These are phyloP conservation scores for Paraphoma chrysanthemicola DNA, from an alignment of 2,329 filamentous ascomycete species.

Conservation along the genomic window DNA sequence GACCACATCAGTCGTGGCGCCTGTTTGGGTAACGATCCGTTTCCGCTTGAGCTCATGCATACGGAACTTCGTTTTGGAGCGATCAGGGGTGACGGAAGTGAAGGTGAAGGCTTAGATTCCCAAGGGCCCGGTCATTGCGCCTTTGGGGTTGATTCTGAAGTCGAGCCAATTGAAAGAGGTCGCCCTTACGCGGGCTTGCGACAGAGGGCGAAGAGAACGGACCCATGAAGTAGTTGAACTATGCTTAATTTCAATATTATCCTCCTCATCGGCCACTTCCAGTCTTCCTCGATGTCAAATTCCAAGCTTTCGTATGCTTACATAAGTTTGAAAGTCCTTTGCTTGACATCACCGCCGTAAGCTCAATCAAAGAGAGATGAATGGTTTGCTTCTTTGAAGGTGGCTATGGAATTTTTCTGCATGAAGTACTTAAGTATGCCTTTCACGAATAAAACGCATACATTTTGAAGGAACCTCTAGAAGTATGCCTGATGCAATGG, in stretches of 20 bases:
- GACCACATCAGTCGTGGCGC: slow-evolving; percentile 49
- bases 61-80: slow-evolving; percentile 48
- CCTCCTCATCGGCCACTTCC: background rate
- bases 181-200: slow-evolving; percentile 28
- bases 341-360: background rate
- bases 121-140: slow-evolving; percentile 33
- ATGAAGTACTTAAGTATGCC: too few relatives aligned
- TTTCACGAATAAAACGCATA: too few relatives aligned
- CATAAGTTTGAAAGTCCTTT: background rate
- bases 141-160: slow-evolving; percentile 39
- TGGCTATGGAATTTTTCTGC: too few relatives aligned
- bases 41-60: slow-evolving; percentile 45
- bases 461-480: too few relatives aligned
- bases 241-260: background rate
- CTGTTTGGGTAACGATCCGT: slow-evolving; percentile 49
- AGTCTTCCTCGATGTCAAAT: background rate
- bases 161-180: slow-evolving; percentile 27
- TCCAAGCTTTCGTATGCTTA: background rate
- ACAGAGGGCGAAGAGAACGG: background rate
- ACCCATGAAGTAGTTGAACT: background rate
- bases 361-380: too few relatives aligned
- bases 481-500: too few relatives aligned
- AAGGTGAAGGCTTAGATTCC: slow-evolving; percentile 16
- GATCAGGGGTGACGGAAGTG: slow-evolving; percentile 30
- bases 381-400: too few relatives aligned